Conservation (phyloP, 202 grass and related monocot species). For the Panicum virgatum region DNA sequence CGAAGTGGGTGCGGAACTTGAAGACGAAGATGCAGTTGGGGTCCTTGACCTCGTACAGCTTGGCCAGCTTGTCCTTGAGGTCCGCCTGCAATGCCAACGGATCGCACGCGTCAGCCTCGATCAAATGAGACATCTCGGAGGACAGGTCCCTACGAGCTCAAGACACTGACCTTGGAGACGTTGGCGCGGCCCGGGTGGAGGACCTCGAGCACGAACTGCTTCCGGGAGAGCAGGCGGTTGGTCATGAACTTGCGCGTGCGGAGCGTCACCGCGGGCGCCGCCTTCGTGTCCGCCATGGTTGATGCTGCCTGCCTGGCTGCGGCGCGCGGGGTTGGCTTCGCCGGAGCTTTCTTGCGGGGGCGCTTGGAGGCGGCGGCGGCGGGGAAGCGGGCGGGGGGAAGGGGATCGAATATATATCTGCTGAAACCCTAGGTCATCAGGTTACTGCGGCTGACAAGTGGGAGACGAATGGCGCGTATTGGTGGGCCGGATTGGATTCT, state of each 20-base stretch:
- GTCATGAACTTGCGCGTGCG: slow-evolving; percentile 99
- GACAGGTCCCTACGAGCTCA: neutral
- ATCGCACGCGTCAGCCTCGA: neutral
- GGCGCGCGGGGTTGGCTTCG: neutral
- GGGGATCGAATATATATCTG: slow-evolving; percentile 20
- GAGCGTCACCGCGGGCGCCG: slow-evolving; percentile 63
- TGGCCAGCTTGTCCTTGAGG: slow-evolving; percentile 71
- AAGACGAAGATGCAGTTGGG: slow-evolving; percentile 92
- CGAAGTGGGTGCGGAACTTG: slow-evolving; percentile 97
- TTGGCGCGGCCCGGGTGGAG: slow-evolving; percentile 91
- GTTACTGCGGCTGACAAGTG: neutral
- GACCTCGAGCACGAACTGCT: slow-evolving; percentile 97
- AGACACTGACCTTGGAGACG: slow-evolving; percentile 75
- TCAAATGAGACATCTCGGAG: neutral
- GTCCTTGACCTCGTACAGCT: slow-evolving; percentile 87
- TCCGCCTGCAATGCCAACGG: slow-evolving; percentile 47
- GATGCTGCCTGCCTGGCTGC: slow-evolving; percentile 3
- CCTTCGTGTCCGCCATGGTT: slow-evolving; percentile 76
- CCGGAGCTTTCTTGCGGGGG: slow-evolving; percentile 20
- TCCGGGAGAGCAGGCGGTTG: slow-evolving; percentile 87
- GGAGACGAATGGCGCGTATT: neutral
- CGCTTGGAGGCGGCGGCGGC: slow-evolving; percentile 38
- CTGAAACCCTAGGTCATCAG: slow-evolving; percentile 67
- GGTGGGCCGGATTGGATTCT: neutral
- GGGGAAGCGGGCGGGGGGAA: neutral